Conservation (phyloP, 306 rosid species). For the Astragalus membranaceus region DNA sequence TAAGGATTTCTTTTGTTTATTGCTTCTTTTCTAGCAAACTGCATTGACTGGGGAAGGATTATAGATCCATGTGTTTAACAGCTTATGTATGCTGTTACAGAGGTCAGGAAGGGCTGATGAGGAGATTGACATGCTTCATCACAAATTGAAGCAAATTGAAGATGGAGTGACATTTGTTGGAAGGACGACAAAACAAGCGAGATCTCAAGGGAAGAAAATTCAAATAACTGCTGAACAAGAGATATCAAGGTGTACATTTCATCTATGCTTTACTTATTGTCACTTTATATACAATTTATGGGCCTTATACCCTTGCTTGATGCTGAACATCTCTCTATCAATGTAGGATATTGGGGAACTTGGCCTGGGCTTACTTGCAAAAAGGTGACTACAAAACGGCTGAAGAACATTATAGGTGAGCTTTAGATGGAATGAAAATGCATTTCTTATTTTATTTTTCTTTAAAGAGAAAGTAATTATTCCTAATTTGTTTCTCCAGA, state of each 20-base stretch:
- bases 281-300: neutral
- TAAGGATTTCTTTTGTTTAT: neutral
- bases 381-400: constrained; percentile 52
- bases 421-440: neutral
- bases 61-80: neutral
- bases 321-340: constrained; percentile 1
- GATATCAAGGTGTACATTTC: constrained; percentile 55
- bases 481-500: constrained; percentile 31
- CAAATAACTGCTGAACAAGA: constrained; percentile 82
- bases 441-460: neutral
- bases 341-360: constrained; percentile 76
- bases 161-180: constrained; percentile 62
- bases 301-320: neutral
- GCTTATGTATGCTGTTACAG: constrained; percentile 30
- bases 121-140: constrained; percentile 78
- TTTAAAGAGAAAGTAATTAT: neutral
- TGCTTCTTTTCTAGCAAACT: neutral
- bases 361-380: constrained; percentile 97
- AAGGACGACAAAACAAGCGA: constrained; percentile 71
- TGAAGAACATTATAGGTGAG: constrained; percentile 74
- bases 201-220: constrained; percentile 87
- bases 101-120: constrained; percentile 87
- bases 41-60: neutral
- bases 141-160: constrained; percentile 73
- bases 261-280: neutral